Percentiles rank a stretch among this genome's conserved stretches.
These are phyloP conservation scores for Botryosphaeria dothidea DNA, from an alignment of 2,329 filamentous ascomycete species.

Conservation along the genomic window DNA sequence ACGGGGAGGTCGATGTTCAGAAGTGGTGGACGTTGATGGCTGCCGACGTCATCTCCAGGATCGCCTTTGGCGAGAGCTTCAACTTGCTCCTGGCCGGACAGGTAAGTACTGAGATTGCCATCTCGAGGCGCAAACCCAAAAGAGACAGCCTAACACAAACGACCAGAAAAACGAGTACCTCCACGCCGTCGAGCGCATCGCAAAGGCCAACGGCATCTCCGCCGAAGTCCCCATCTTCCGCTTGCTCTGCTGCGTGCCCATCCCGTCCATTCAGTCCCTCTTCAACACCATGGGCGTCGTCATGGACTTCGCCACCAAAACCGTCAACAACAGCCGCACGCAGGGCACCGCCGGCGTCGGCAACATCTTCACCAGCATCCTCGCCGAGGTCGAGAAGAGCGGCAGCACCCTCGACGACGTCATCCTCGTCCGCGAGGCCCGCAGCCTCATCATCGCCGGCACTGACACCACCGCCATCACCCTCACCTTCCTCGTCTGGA, in stretches of 20 bases:
- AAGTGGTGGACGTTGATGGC: conserved; percentile 44
- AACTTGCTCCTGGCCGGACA: conserved; percentile 38
- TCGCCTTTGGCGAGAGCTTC: conserved; percentile 44
- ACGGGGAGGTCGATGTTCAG: conserved; percentile 35
- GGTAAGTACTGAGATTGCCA: conserved; percentile 23
- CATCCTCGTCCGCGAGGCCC: conserved; percentile 30
- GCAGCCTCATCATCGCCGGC: conserved; percentile 35
- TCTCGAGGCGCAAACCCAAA: background rate
- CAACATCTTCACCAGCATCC: conserved; percentile 36
- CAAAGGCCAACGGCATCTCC: background rate
- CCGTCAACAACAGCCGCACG: conserved; percentile 32
- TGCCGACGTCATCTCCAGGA: conserved; percentile 39
- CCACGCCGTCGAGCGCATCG: background rate
- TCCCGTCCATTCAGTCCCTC: conserved; percentile 32
- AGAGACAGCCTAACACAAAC: background rate
- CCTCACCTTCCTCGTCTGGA: conserved; percentile 37
- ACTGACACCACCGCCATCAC: conserved; percentile 37
- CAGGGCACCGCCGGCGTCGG: conserved; percentile 30
- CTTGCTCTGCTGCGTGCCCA: conserved; percentile 33
- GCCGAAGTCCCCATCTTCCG: conserved; percentile 25
- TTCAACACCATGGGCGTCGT: conserved; percentile 37
- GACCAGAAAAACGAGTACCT: background rate
- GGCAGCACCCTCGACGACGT: conserved; percentile 31
- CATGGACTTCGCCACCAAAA: conserved; percentile 29
- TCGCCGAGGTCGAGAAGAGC: conserved; percentile 35